These are phyloP conservation scores for Xylaria sp. DNA, from an alignment of 2,329 filamentous ascomycete genomes.

Conservation along the genomic window DNA sequence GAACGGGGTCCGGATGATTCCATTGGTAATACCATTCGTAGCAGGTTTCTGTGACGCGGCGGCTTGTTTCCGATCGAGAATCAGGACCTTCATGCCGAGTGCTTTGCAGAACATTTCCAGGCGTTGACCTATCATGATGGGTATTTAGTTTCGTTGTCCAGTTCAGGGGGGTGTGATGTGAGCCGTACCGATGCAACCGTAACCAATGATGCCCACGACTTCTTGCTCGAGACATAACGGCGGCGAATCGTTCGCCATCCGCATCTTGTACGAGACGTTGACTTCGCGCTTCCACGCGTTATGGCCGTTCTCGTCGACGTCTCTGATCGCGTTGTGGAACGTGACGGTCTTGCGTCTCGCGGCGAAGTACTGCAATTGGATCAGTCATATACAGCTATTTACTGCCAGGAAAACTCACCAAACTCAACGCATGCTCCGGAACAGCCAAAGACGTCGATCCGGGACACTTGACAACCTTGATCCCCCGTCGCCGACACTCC, in stretches of 20 bases:
- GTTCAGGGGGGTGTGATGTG: not conserved
- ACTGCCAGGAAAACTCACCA: conserved; percentile 19
- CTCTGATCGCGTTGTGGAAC: conserved; percentile 19
- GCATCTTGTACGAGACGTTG: conserved; percentile 20
- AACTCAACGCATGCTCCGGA: conserved; percentile 22
- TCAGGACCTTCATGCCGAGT: conserved; percentile 25
- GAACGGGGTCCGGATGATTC: conserved; percentile 19
- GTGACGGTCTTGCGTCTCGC: conserved; percentile 23
- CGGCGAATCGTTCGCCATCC: conserved; percentile 16
- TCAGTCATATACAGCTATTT: too few relatives aligned
- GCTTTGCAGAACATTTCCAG: conserved; percentile 21
- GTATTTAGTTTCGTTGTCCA: not conserved
- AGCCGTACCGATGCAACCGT: conserved; percentile 20
- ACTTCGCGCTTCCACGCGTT: conserved; percentile 21
- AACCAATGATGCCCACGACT: conserved; percentile 20
- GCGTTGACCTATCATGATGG: conserved; percentile 15
- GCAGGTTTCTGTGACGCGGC: not conserved
- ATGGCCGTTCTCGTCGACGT: conserved; percentile 10
- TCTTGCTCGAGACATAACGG: conserved; percentile 22
- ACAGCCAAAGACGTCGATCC: conserved; percentile 21
- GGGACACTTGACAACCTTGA: conserved; percentile 18
- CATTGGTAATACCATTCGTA: not conserved
- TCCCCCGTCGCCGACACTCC: conserved; percentile 20
- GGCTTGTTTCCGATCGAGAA: conserved; percentile 19
- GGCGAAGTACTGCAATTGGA: conserved; percentile 22